Percentiles rank a stretch among this genome's conserved stretches.
phyloP scores from a whole-genome alignment of 2,329 filamentous ascomycete genomes.

The Cucurbitaria berberidis region DNA sequence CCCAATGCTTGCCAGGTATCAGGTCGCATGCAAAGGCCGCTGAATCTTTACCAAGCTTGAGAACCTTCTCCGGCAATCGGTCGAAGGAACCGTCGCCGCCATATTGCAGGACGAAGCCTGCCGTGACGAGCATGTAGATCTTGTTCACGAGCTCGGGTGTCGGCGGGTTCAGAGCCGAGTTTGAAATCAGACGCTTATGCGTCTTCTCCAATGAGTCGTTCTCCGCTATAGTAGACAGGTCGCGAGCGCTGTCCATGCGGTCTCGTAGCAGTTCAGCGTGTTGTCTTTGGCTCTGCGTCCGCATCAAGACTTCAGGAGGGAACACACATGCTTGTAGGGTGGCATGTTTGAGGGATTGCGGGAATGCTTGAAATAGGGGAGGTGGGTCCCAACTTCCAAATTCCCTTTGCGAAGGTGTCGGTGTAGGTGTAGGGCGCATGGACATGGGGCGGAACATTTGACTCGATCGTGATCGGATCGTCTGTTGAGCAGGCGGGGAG shows the following conservation, averaged over 20 bases:
- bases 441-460: slow-evolving; percentile 41
- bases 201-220: slow-evolving; percentile 46
- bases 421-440: slow-evolving; percentile 27
- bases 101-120: slow-evolving; percentile 78
- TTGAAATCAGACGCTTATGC: slow-evolving; percentile 50
- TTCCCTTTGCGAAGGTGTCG: slow-evolving; percentile 24
- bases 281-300: slow-evolving; percentile 61
- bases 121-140: slow-evolving; percentile 72
- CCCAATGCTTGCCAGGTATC: slow-evolving; percentile 81
- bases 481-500: slow-evolving; percentile 36
- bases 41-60: slow-evolving; percentile 75
- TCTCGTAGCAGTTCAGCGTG: slow-evolving; percentile 53
- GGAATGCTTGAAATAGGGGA: slow-evolving; percentile 85
- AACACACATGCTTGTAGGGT: slow-evolving; percentile 71
- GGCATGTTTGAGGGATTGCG: slow-evolving; percentile 79
- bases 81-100: slow-evolving; percentile 72
- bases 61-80: slow-evolving; percentile 73
- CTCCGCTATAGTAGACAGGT: slow-evolving; percentile 40
- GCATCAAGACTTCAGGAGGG: slow-evolving; percentile 72
- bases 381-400: slow-evolving; percentile 59
- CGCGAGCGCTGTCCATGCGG: slow-evolving; percentile 44
- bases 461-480: slow-evolving; percentile 41
- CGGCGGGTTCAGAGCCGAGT: slow-evolving; percentile 54
- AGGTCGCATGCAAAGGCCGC: slow-evolving; percentile 81
- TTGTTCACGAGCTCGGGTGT: slow-evolving; percentile 72